Percentiles rank a stretch among this genome's conserved stretches.
These are phyloP conservation scores for Spergularia marina DNA, from an alignment of 148 eudicot species.

Conservation along the genomic window DNA sequence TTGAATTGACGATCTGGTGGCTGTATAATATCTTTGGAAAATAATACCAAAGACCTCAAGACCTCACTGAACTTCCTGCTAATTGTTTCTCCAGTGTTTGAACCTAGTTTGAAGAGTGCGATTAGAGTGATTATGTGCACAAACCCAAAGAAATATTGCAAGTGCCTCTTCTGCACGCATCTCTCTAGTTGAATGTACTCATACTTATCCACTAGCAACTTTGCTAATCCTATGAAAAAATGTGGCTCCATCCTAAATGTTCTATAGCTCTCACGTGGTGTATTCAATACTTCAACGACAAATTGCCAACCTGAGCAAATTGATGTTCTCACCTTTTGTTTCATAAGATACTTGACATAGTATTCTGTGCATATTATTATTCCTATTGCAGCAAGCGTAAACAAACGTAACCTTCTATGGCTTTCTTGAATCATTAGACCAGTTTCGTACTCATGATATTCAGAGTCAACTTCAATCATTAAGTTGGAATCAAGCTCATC, in stretches of 20 bases:
- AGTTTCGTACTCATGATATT: neutral
- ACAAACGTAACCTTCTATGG: neutral
- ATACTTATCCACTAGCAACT: neutral
- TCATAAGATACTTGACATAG: neutral
- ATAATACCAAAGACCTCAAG: neutral
- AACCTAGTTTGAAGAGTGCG: conserved; percentile 5
- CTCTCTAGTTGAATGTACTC: neutral
- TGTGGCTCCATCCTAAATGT: conserved; percentile 14
- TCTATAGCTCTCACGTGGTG: conserved; percentile 3
- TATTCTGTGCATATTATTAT: neutral
- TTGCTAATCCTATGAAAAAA: neutral
- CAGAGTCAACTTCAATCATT: neutral
- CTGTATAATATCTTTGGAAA: neutral
- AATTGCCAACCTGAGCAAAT: conserved; percentile 12
- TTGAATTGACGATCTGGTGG: conserved; percentile 4
- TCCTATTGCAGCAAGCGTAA: neutral
- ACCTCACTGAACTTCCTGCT: conserved; percentile 10
- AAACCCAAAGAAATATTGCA: neutral
- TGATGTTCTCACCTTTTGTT: neutral
- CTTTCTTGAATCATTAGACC: neutral
- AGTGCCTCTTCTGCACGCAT: conserved; percentile 9
- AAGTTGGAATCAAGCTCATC: neutral
- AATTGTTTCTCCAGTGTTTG: neutral
- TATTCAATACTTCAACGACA: neutral
- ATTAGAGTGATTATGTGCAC: conserved; percentile 7